Base-by-base conservation (phyloP, 176 grass and related monocot species). In the Avena sativa region DNA sequence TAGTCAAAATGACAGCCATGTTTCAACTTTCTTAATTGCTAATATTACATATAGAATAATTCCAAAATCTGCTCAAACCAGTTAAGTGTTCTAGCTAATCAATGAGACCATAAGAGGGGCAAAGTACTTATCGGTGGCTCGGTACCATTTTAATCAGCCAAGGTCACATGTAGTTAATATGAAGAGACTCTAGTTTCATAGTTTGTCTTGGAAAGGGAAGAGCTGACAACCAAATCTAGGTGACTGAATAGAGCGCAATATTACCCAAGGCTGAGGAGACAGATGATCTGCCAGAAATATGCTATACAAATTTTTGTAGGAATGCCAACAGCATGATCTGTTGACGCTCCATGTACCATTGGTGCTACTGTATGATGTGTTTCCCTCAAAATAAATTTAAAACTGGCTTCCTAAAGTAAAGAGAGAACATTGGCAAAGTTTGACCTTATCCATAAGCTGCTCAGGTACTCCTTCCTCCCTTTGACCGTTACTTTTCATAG, bases 311-410 rank as follows among this genome's bases (percentile, higher is more conserved):
- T 20, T 44, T 59, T 67, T 21, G 14, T 2, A 26, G 56, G 7
- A 3, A 63, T 44, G n/a, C 8, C 1, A 79, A 51, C 5, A 28
- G 64, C 64, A 88, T 83, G 65, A 57, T 77, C 11, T 69, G 85
- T 43, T 34, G 56, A 88, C 26, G 0, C 13, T 52, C 50, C 55
- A 21, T 34, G 5, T 43, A 64, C 32, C n/a, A 23, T 66, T 13
- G 14, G 47, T 21, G 26, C 44, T 89, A 11, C 40, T 51, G 5
- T 79, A 8, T 56, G 34, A 48, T 34, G 4, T 34, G 52, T 40
- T 48, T 80, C 74, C 38, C 5, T 55, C 69, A 15, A 8, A 71
- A 62, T 2, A 52, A 34, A 48, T 13, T 23, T 12, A 26, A 77
- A 61, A 55, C 8, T 12, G 43, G 13, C 13, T 5, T 79, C 56